Conservation (phyloP, 2,329 filamentous ascomycete genomes). For the Trichoderma sp. region DNA sequence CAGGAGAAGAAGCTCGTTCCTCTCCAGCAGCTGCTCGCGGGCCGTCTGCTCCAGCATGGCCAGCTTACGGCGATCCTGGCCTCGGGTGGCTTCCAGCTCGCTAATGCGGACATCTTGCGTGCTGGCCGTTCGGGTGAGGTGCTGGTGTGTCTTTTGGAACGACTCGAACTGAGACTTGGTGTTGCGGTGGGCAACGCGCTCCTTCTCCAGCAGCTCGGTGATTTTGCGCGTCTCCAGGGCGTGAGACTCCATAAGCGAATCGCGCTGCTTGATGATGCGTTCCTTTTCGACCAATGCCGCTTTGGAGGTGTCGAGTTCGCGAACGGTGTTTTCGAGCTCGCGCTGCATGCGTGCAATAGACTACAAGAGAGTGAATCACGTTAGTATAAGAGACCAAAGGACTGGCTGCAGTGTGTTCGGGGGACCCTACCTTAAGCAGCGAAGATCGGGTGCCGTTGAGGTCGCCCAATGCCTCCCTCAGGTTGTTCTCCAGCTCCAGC, state of each 20-base stretch:
- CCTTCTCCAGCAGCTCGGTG: constrained; percentile 86
- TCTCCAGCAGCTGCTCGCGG: constrained; percentile 84
- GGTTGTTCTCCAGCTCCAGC: constrained; percentile 84
- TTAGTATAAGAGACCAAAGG: neutral
- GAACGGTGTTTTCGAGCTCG: constrained; percentile 80
- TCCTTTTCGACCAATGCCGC: constrained; percentile 86
- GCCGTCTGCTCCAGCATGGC: constrained; percentile 75
- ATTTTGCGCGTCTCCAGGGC: constrained; percentile 84
- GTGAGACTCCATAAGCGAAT: constrained; percentile 83
- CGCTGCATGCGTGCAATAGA: constrained; percentile 85
- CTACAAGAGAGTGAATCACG: constrained; percentile 41
- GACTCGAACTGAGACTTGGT: constrained; percentile 88
- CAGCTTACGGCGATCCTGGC: constrained; percentile 76
- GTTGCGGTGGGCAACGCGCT: constrained; percentile 79
- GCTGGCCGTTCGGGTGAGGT: constrained; percentile 81
- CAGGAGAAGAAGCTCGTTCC: constrained; percentile 83
- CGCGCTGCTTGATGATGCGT: constrained; percentile 83
- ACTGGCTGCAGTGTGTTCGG: too few relatives aligned
- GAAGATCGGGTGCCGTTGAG: constrained; percentile 83
- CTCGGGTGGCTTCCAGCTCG: constrained; percentile 81
- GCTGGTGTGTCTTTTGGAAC: constrained; percentile 82
- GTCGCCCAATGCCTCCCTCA: constrained; percentile 85
- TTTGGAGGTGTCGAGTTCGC: constrained; percentile 79
- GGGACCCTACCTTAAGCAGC: constrained; percentile 71
- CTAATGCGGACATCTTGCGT: constrained; percentile 82